A percentile compares a stretch with the other conserved stretches of the same genome.
Conservation (phyloP, 371 early-diverging fungal species). For the Mucor velutinosus region DNA sequence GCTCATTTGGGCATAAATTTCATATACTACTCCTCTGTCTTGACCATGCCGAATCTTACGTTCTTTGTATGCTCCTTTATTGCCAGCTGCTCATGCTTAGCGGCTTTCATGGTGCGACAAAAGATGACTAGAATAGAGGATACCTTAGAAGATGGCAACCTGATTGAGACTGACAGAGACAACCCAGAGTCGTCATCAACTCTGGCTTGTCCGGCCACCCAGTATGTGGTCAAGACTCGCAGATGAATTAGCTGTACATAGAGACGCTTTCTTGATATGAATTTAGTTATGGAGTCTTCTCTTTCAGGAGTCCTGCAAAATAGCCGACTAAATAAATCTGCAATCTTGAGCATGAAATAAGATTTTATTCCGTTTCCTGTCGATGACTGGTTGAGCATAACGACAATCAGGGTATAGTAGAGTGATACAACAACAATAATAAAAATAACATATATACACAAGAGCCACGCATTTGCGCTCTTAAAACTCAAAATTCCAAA, state of each 20-base stretch:
- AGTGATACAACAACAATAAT: background rate
- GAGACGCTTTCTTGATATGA: too few relatives aligned
- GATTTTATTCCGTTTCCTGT: background rate
- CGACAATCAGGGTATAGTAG: background rate
- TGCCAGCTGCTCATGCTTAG: background rate
- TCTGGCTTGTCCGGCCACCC: background rate
- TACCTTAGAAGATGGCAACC: background rate
- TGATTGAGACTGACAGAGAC: background rate
- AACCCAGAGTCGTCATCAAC: background rate
- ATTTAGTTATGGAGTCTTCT: too few relatives aligned
- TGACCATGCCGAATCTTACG: slow-evolving; percentile 46
- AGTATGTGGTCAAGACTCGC: background rate
- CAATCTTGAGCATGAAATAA: background rate
- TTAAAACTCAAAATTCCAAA: slow-evolving; percentile 34
- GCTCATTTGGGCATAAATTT: slow-evolving; percentile 38
- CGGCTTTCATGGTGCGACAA: background rate
- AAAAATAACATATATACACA: background rate
- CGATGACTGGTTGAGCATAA: background rate
- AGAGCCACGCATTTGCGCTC: too few relatives aligned
- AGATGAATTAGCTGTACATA: background rate
- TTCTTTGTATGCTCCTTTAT: slow-evolving; percentile 38
- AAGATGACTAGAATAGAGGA: background rate
- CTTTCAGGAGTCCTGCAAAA: too few relatives aligned
- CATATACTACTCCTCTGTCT: slow-evolving; percentile 52
- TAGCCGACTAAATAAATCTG: too few relatives aligned